Evolutionary conservation across 345 rosid genomes (phyloP).

Genomic region (Rhodamnia rubescens): DNA sequence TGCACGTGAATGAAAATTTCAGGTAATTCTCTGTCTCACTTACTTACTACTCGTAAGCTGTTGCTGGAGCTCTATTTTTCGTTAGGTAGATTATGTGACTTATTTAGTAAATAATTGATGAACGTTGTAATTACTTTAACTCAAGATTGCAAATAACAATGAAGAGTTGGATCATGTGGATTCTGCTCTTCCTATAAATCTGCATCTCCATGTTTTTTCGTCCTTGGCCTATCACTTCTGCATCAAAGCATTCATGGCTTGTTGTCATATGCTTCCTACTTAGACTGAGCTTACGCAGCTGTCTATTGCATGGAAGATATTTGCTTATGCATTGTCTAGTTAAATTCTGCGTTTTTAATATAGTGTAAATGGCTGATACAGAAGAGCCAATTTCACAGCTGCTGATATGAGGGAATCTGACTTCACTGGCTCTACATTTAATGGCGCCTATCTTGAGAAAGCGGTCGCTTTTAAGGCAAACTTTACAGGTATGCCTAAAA

Average conservation of each 20-base stretch:
- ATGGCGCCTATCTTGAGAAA: constrained; percentile 90
- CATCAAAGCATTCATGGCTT: background rate
- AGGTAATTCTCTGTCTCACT: constrained; percentile 25
- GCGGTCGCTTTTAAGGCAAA: constrained; percentile 94
- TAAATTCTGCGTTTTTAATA: background rate
- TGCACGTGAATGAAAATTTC: constrained; percentile 73
- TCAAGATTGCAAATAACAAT: background rate
- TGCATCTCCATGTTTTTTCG: background rate
- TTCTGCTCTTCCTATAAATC: background rate
- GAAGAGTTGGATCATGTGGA: background rate
- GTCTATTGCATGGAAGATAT: background rate
- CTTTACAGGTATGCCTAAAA: constrained; percentile 44
- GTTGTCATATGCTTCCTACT: background rate
- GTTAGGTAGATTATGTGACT: background rate
- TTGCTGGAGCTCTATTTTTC: background rate
- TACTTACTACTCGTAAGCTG: background rate
- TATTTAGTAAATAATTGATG: background rate
- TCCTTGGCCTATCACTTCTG: background rate
- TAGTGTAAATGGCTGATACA: constrained; percentile 27
- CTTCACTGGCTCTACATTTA: constrained; percentile 90
- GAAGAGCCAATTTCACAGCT: constrained; percentile 94
- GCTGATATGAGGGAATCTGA: constrained; percentile 96
- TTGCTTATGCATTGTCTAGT: background rate
- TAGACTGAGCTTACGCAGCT: background rate
- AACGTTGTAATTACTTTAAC: background rate